Base-by-base conservation (phyloP, 2,329 filamentous ascomycete genomes). In the Dactylellina sp. region DNA sequence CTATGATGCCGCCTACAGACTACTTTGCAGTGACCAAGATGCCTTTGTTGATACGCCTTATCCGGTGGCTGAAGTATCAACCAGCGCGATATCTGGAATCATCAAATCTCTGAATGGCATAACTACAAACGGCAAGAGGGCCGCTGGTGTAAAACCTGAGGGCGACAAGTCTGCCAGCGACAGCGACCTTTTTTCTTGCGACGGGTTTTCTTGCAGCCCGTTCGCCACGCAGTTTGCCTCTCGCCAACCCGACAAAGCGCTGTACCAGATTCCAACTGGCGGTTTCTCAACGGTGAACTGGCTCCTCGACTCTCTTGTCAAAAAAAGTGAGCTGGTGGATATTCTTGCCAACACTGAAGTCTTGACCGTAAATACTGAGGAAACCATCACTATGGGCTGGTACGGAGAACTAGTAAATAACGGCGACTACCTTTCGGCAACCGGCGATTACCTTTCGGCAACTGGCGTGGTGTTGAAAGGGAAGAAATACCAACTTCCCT, bases 241-340 rank as follows among this genome's bases (percentile, higher is more conserved):
- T 16, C 6, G 22, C 7, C 1, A 49, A 3, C 56, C 56, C 0
- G 7, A 18, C 1, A 24, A 39, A 7, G 46, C 40, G 2, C 20
- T 60, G 2, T 60, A 60, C 25, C 56, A 60, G 25, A 39, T 37
- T 3, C 40, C 28, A 9, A 49, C 39, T n/a, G 56, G 56, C 9
- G 56, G 56, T 6, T 60, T 47, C n/a, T 60, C 56, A 1, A 44
- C 56, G 6, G 56, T 60, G 5, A 60, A 2, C 20, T 60, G 56
- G 56, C 18, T 60, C 14, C 9, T 60, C 18, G 40, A 39, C 2
- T n/a, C n/a, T 3, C 16, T 25, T 32, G 32, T 22, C n/a, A 50
- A 60, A n/a, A 60, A 35, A n/a, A 60, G 56, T 18, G 16, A 60
- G 40, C 18, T 25, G 12, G 25, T 60, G 6, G 35, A 44, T 24